Evolutionary conservation across 495 filamentous ascomycete genomes (phyloP), one percentile per base, ranked within the genome.

Genomic region (Mycothermus thermophilus): DNA sequence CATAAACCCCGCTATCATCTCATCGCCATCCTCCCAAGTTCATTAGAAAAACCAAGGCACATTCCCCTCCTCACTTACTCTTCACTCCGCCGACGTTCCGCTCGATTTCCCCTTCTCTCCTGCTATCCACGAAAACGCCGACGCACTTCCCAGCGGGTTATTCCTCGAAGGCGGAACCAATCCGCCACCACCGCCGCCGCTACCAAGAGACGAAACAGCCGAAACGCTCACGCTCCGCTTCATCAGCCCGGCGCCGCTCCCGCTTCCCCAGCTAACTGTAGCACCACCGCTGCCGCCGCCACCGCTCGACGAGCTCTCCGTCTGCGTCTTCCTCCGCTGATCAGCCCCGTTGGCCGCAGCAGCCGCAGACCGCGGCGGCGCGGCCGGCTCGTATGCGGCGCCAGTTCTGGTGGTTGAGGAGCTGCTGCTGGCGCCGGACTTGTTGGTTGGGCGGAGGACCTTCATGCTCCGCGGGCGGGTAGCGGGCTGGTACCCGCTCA

Each of bases 101-200:
- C 59, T 47, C 20, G 58, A 47, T 44, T 55, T 63, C 8, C 57
- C 41, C 51, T 63, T 61, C 28, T 33, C 44, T 25, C 53, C 37
- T 19, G 50, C 63, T 58, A 95, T 74, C 86, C 87, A 97, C n/a
- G 80, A 72, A 63, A 97, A 97, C 10, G 90, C 90, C 16, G 84
- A 88, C n/a, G 82, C 90, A 23, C 82, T 78, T 8, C 90, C 90
- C 25, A 95, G 66, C 3, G 90, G 87, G 52, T 95, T 95, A 15
- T 75, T 54, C 23, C 59, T 57, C 7, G 50, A 34, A 25, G 54
- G 38, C 28, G 44, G 44, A 38, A 51, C 21, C 16, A 31, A 8
- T 18, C 23, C 7, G 30, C n/a, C 15, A 16, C 6, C 10, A 20
- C 23, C 16, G 4, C 39, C 11, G 13, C 17, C 11, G 39, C 42